Evolutionary conservation across 2,329 filamentous ascomycete genomes (phyloP).

Genomic region (Scedosporium apiospermum): DNA sequence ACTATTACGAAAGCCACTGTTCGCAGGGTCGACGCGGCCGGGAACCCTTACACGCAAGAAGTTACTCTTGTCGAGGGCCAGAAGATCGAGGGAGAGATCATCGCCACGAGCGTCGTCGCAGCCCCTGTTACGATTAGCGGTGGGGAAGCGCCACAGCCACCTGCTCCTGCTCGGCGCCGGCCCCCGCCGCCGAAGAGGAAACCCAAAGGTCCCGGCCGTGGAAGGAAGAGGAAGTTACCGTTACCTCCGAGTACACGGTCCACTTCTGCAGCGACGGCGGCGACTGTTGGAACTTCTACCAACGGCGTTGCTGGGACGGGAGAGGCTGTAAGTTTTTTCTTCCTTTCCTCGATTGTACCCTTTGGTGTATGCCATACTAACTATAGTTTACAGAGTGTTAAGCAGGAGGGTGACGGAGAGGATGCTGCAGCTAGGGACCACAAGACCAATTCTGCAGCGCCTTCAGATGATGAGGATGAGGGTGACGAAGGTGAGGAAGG

Average conservation of each 20-base stretch:
- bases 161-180: slow-evolving; percentile 42
- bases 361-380: slow-evolving; percentile 10
- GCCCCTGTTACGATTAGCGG: slow-evolving; percentile 46
- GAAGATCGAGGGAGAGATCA: slow-evolving; percentile 70
- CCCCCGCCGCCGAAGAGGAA: slow-evolving; percentile 75
- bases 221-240: slow-evolving; percentile 62
- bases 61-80: slow-evolving; percentile 74
- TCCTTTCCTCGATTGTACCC: slow-evolving; percentile 7
- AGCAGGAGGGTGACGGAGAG: slow-evolving; percentile 35
- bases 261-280: slow-evolving; percentile 22
- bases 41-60: slow-evolving; percentile 77
- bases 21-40: slow-evolving; percentile 64
- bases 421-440: slow-evolving; percentile 36
- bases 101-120: slow-evolving; percentile 47
- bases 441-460: slow-evolving; percentile 37
- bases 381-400: slow-evolving; percentile 22
- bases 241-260: slow-evolving; percentile 24
- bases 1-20: slow-evolving; percentile 72
- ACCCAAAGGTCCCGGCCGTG: slow-evolving; percentile 65
- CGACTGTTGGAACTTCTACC: slow-evolving; percentile 24
- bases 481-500: slow-evolving; percentile 39
- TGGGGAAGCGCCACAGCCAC: slow-evolving; percentile 33
- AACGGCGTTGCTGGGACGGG: slow-evolving; percentile 16
- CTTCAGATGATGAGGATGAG: slow-evolving; percentile 35
- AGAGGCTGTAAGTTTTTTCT: slow-evolving; percentile 20